Conservation (phyloP, 148 eudicot species). For the Spergularia marina region DNA sequence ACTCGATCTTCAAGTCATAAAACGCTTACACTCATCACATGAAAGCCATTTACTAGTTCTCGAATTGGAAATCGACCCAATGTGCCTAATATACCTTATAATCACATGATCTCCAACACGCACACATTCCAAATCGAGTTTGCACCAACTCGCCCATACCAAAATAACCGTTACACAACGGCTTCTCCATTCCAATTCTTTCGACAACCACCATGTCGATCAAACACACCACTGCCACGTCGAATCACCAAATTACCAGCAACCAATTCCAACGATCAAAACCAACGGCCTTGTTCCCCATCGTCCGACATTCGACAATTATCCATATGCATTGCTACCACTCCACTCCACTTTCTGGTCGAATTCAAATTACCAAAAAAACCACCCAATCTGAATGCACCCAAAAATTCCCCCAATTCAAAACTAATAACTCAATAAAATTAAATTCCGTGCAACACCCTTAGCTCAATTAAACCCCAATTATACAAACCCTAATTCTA, state of each 20-base stretch:
- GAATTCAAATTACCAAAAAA: no score
- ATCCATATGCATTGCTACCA: no score
- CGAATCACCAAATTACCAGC: neutral
- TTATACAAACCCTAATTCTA: no score
- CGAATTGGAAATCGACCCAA: neutral
- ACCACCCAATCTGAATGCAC: no score
- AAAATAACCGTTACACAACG: neutral
- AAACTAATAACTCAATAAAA: no score
- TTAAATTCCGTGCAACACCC: no score
- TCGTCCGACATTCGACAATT: no score
- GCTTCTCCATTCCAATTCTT: neutral
- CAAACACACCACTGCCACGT: neutral
- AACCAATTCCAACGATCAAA: no score
- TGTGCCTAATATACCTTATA: constrained; percentile 4
- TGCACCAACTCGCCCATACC: neutral
- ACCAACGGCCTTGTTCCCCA: no score
- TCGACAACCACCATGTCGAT: neutral
- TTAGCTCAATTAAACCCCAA: no score
- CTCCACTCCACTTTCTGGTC: no score
- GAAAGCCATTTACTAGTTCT: neutral
- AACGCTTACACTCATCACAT: neutral
- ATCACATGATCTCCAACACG: neutral
- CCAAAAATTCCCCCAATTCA: no score
- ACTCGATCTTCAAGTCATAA: neutral
- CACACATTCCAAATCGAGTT: neutral